Evolutionary conservation across 2,329 filamentous ascomycete species (phyloP).

Genomic region (Hirsutella thompsonii): DNA sequence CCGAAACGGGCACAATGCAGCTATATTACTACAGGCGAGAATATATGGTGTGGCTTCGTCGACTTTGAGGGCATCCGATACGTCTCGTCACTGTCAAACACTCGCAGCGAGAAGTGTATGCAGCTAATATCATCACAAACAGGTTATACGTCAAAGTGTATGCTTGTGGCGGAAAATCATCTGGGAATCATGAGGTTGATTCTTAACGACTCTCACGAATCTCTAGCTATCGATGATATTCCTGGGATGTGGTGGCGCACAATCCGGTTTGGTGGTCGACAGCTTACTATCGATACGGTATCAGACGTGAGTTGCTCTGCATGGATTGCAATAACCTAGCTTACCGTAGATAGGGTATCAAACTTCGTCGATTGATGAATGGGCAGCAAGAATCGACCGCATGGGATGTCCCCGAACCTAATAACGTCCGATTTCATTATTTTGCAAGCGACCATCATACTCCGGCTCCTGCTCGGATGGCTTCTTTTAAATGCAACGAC

Average conservation of each 20-base stretch:
- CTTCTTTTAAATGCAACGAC: constrained; percentile 1
- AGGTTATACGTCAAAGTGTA: neutral
- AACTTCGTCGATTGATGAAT: constrained; percentile 1
- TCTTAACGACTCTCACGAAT: neutral
- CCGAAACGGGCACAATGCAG: neutral
- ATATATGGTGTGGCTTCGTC: constrained; percentile 2
- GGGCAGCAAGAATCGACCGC: neutral
- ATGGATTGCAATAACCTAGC: neutral
- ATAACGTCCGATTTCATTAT: constrained; percentile 1
- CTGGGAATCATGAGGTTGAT: constrained; percentile 1
- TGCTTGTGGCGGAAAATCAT: constrained; percentile 2
- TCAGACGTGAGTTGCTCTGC: neutral
- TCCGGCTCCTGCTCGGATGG: neutral
- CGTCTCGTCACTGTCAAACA: constrained; percentile 2
- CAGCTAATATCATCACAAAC: neutral
- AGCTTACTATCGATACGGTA: neutral
- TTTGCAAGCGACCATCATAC: neutral
- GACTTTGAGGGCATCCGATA: constrained; percentile 2
- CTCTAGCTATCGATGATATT: constrained; percentile 1
- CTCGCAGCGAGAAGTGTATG: neutral
- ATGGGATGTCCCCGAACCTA: neutral
- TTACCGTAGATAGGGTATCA: neutral
- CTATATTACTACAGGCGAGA: neutral
- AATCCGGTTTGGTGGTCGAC: constrained; percentile 1
- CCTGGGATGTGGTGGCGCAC: constrained; percentile 3